These are phyloP conservation scores for Piper betle DNA, from an alignment of 164 flowering plant genomes.

Conservation along the genomic window DNA sequence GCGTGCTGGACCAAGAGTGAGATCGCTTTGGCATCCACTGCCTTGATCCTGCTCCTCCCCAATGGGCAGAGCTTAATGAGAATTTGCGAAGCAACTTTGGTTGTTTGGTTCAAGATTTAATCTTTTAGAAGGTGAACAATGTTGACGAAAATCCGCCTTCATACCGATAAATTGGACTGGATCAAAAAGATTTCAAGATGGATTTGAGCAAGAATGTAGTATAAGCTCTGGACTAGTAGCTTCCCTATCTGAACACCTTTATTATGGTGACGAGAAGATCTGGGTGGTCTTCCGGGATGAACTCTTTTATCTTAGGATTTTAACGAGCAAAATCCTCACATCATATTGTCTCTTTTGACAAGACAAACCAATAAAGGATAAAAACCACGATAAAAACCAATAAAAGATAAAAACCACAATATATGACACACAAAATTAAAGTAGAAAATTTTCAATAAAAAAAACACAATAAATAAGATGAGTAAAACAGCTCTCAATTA, in stretches of 20 bases:
- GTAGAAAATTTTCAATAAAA: no score
- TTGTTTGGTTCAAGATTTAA: constrained; percentile 34
- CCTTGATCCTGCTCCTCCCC: constrained; percentile 70
- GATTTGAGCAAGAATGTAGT: constrained; percentile 38
- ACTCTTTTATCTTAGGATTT: constrained; percentile 22
- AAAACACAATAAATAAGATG: no score
- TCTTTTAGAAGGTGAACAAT: constrained; percentile 28
- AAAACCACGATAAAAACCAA: no score
- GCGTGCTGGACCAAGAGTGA: constrained; percentile 34
- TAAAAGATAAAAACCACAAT: no score
- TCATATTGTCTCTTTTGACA: no score
- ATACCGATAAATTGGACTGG: constrained; percentile 26
- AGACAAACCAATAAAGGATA: no score
- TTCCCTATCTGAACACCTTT: constrained; percentile 24
- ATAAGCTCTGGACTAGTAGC: constrained; percentile 29
- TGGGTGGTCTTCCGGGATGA: constrained; percentile 12
- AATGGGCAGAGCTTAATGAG: constrained; percentile 43
- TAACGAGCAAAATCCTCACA: no score
- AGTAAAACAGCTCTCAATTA: no score
- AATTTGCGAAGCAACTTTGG: constrained; percentile 50
- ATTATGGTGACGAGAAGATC: constrained; percentile 29
- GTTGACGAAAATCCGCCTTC: constrained; percentile 24
- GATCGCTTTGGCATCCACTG: constrained; percentile 47
- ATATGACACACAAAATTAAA: no score
- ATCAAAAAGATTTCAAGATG: constrained; percentile 30